Evolutionary conservation across 225 moss, liverwort and hornwort species (phyloP).

Genomic region (Rhytidiadelphus loreus): DNA sequence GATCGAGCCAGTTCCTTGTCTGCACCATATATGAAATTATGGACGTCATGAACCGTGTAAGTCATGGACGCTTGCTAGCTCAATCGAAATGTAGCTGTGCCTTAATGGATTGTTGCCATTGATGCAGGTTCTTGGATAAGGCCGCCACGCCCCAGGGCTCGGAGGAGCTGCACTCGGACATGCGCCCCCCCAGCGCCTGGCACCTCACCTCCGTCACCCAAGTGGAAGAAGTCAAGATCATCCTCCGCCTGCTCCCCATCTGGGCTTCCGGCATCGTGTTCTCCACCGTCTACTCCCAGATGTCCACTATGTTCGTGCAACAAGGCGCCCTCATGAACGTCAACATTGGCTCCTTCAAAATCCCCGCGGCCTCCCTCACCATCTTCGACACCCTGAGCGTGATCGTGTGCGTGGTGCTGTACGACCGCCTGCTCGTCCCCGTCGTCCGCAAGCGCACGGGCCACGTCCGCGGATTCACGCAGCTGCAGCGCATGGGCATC

Average conservation of each 20-base stretch:
- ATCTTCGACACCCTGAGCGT: slow-evolving; percentile 85
- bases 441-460: slow-evolving; percentile 45
- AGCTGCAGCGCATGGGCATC: slow-evolving; percentile 83
- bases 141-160: slow-evolving; percentile 46
- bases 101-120: background rate
- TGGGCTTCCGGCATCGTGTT: slow-evolving; percentile 66
- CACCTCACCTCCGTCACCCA: slow-evolving; percentile 62
- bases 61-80: background rate
- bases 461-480: slow-evolving; percentile 67
- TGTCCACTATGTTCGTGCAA: slow-evolving; percentile 75
- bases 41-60: background rate
- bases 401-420: slow-evolving; percentile 61
- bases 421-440: slow-evolving; percentile 68
- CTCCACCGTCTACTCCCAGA: slow-evolving; percentile 70
- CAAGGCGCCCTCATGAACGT: slow-evolving; percentile 63
- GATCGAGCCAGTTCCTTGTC: background rate
- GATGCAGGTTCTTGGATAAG: slow-evolving; percentile 55
- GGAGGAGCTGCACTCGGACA: slow-evolving; percentile 8
- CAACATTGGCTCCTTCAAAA: slow-evolving; percentile 30
- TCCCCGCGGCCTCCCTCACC: slow-evolving; percentile 62
- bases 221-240: slow-evolving; percentile 76
- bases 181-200: slow-evolving; percentile 33
- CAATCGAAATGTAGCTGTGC: background rate
- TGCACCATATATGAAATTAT: background rate
- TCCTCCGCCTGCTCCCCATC: slow-evolving; percentile 63